These are phyloP conservation scores for Hyparrhenia diplandra DNA, from an alignment of 176 grass and related monocot species.

Conservation along the genomic window DNA sequence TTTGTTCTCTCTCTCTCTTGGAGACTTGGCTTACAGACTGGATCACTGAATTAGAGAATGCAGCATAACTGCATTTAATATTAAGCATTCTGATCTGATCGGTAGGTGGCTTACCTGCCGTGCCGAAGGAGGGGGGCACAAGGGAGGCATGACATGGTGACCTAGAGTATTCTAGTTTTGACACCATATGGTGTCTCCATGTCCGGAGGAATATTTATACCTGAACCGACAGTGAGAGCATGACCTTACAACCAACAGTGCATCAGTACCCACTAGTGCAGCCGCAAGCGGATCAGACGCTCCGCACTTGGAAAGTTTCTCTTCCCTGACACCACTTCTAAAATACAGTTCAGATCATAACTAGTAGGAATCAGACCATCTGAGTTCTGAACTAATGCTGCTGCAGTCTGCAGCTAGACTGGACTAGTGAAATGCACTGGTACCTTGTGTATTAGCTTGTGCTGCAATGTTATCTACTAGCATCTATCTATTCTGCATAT, in stretches of 20 bases:
- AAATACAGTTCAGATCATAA: slow-evolving; percentile 8
- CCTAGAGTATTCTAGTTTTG: slow-evolving; percentile 21
- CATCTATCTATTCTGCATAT: not conserved
- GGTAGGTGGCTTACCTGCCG: slow-evolving; percentile 33
- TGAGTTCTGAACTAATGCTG: not conserved
- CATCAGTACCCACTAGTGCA: slow-evolving; percentile 41
- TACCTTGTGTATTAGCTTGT: not conserved
- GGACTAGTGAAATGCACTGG: not conserved
- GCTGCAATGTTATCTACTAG: not conserved
- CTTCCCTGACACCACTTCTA: slow-evolving; percentile 18
- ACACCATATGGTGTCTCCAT: slow-evolving; percentile 9
- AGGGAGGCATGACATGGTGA: slow-evolving; percentile 22
- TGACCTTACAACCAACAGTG: slow-evolving; percentile 42
- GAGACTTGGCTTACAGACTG: not conserved
- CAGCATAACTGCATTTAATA: not conserved
- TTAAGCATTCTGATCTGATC: not conserved
- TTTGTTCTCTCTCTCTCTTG: too few relatives aligned
- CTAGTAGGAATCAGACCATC: slow-evolving; percentile 21
- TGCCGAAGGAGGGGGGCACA: not conserved
- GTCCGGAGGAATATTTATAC: slow-evolving; percentile 22
- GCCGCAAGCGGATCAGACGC: slow-evolving; percentile 25
- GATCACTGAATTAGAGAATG: not conserved
- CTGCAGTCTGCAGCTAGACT: not conserved
- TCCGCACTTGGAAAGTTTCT: slow-evolving; percentile 29
- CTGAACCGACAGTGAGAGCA: slow-evolving; percentile 19